Evolutionary conservation across 2,329 filamentous ascomycete genomes (phyloP).

Genomic region (Nigrospora osmanthi): DNA sequence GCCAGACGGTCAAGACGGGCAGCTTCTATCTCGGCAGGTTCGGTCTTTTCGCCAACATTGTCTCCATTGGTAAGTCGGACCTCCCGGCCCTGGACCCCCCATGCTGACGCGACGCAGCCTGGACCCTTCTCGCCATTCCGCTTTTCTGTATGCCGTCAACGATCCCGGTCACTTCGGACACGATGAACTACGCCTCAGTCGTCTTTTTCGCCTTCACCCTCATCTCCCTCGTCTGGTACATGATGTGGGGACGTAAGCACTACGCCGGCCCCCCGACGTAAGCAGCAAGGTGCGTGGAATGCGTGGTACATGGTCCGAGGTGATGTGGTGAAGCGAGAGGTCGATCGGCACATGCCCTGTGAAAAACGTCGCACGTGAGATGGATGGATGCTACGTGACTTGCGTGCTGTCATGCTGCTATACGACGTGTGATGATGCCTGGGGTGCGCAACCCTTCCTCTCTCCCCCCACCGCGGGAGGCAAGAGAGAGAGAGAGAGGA

Average conservation of each 20-base stretch:
- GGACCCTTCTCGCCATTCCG: conserved; percentile 61
- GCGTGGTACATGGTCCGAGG: too few species aligned
- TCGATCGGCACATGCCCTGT: too few species aligned
- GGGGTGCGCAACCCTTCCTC: too few species aligned
- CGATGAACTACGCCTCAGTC: conserved; percentile 68
- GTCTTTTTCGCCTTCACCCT: conserved; percentile 61
- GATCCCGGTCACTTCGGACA: conserved; percentile 43
- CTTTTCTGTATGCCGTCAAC: conserved; percentile 66
- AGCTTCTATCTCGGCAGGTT: conserved; percentile 55
- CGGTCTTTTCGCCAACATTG: conserved; percentile 53
- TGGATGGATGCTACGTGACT: too few species aligned
- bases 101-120: conserved; percentile 35
- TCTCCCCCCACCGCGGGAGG: too few species aligned
- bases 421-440: too few species aligned
- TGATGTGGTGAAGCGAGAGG: too few species aligned
- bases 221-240: conserved; percentile 60
- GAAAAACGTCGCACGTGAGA: too few species aligned
- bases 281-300: neutral
- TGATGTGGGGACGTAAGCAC: conserved; percentile 61
- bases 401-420: too few species aligned
- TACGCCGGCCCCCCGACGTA: conserved; percentile 40
- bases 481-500: too few species aligned
- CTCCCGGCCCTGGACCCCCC: conserved; percentile 3
- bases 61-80: conserved; percentile 50
- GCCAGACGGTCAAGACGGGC: conserved; percentile 48